phyloP scores from a whole-genome alignment of 163 green algal genomes.

The Smithsoniella earleae region DNA sequence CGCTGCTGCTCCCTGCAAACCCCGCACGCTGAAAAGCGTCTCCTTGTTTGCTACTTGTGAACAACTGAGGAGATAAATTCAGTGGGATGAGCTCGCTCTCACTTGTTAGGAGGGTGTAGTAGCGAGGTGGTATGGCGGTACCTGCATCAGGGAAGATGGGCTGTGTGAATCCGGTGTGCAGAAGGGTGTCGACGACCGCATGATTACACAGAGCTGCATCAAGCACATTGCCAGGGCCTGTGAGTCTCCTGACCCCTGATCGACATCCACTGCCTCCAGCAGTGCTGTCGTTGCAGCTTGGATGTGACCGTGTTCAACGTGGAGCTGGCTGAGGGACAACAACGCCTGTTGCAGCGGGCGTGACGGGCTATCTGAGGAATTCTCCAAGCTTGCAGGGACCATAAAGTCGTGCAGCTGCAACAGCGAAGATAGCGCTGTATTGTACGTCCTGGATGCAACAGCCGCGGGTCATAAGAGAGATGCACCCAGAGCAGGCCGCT shows the following conservation, averaged over 20 bases:
- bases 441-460: conserved; percentile 27
- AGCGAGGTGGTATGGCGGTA: too few relatives aligned
- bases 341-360: conserved; percentile 5
- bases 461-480: too few relatives aligned
- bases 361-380: background rate
- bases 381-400: conserved; percentile 2
- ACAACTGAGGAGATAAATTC: too few relatives aligned
- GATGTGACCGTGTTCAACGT: conserved; percentile 13
- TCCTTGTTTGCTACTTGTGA: too few relatives aligned
- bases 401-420: conserved; percentile 20
- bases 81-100: too few relatives aligned
- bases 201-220: conserved; percentile 27
- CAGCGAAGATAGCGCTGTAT: conserved; percentile 15
- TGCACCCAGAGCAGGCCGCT: too few relatives aligned
- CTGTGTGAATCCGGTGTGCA: background rate
- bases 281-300: conserved; percentile 21
- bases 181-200: background rate
- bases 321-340: conserved; percentile 24
- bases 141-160: conserved; percentile 25
- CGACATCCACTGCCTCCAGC: conserved; percentile 27
- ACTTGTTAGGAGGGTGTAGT: too few relatives aligned
- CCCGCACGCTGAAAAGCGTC: too few relatives aligned
- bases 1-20: conserved; percentile 17
- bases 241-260: conserved; percentile 9
- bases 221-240: conserved; percentile 12